A percentile compares a stretch with the other conserved stretches of the same genome.
phyloP scores from a whole-genome alignment of 768 basidiomycete genomes.

The Rhizopogon sp. region DNA sequence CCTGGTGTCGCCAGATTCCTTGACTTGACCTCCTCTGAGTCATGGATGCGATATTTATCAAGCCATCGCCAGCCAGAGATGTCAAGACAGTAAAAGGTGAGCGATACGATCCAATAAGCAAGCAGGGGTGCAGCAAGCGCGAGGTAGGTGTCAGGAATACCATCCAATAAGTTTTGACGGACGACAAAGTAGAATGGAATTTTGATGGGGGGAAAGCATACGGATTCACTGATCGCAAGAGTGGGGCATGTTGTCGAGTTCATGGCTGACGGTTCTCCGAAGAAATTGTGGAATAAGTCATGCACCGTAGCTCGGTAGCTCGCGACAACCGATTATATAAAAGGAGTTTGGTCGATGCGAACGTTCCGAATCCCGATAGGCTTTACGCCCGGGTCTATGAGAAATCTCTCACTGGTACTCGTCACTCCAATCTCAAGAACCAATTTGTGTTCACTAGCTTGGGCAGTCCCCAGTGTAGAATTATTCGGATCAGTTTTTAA shows the following conservation, averaged over 20 bases:
- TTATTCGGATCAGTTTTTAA: no score
- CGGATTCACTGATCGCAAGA: slow-evolving; percentile 28
- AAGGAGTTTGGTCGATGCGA: no score
- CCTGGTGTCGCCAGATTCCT: slow-evolving; percentile 69
- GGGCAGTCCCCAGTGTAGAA: no score
- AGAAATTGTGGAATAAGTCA: slow-evolving; percentile 7
- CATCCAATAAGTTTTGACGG: slow-evolving; percentile 42
- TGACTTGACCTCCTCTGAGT: slow-evolving; percentile 69
- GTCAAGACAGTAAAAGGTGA: slow-evolving; percentile 82
- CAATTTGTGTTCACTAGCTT: no score
- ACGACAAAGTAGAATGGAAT: slow-evolving; percentile 55
- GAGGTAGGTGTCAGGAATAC: slow-evolving; percentile 65
- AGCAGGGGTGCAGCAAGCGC: slow-evolving; percentile 71
- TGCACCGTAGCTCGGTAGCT: slow-evolving; percentile 5
- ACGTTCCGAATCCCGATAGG: no score
- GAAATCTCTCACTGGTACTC: no score
- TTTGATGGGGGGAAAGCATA: slow-evolving; percentile 30
- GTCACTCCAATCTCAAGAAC: no score
- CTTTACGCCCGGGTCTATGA: no score
- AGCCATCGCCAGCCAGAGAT: slow-evolving; percentile 70
- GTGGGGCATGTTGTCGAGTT: slow-evolving; percentile 30
- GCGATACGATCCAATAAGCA: slow-evolving; percentile 80
- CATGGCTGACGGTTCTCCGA: slow-evolving; percentile 16
- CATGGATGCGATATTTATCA: slow-evolving; percentile 84
- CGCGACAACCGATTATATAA: no score